These are phyloP conservation scores for Penicillium angulare DNA, from an alignment of 495 filamentous ascomycete genomes.

Conservation along the genomic window DNA sequence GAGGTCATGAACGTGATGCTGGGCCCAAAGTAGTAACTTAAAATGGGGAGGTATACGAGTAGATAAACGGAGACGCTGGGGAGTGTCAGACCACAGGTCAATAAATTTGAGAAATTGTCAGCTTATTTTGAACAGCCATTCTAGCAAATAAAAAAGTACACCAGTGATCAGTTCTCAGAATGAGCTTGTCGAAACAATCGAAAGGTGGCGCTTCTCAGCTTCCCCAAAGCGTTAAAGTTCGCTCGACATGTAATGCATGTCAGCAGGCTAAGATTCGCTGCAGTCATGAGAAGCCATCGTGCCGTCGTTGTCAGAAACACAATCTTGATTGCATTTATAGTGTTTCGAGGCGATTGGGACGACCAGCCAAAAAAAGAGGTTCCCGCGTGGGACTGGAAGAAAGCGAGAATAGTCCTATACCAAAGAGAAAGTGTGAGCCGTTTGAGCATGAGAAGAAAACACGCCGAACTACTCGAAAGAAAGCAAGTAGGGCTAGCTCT, in stretches of 20 bases:
- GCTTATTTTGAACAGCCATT: not conserved
- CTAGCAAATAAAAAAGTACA: not conserved
- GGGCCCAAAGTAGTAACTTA: not conserved
- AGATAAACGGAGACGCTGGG: not conserved
- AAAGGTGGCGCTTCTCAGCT: constrained; percentile 16
- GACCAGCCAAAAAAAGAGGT: constrained; percentile 41
- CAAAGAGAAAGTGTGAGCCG: constrained; percentile 4
- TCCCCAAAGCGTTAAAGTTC: constrained; percentile 42
- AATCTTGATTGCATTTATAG: constrained; percentile 46
- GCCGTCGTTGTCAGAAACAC: constrained; percentile 43
- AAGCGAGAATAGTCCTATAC: not conserved
- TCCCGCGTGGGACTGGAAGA: not conserved
- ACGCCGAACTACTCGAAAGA: constrained; percentile 15
- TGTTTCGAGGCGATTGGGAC: constrained; percentile 41
- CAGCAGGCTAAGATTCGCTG: constrained; percentile 51
- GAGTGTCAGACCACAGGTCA: not conserved
- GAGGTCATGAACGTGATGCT: constrained; percentile 4
- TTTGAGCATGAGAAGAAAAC: constrained; percentile 11
- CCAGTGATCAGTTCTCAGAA: not conserved
- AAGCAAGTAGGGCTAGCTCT: not conserved
- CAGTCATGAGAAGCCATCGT: constrained; percentile 46
- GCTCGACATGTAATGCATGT: constrained; percentile 49
- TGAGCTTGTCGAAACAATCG: constrained; percentile 14
- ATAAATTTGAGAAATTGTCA: not conserved
- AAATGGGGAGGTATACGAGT: not conserved